Conservation (phyloP, 2,329 filamentous ascomycete species). For the Gyromitra esculenta region DNA sequence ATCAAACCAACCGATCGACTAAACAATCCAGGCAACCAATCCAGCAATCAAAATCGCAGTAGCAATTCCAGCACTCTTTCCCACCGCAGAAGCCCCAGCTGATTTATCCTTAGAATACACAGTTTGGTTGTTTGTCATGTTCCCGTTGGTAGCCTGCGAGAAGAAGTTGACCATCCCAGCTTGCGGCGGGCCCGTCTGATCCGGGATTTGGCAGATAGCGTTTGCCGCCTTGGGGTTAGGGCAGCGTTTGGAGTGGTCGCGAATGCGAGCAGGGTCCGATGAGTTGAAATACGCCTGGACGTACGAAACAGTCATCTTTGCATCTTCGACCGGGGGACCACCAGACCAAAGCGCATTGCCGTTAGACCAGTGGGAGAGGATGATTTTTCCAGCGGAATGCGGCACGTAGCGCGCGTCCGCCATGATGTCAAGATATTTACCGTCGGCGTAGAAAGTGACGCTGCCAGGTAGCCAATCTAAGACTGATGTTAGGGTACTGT, state of each 20-base stretch:
- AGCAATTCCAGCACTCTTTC: slow-evolving; percentile 29
- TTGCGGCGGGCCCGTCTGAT: slow-evolving; percentile 61
- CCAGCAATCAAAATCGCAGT: slow-evolving; percentile 43
- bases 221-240: slow-evolving; percentile 59
- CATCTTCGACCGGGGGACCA: slow-evolving; percentile 73
- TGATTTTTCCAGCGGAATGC: slow-evolving; percentile 70
- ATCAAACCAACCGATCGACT: slow-evolving; percentile 1
- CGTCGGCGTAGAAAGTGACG: slow-evolving; percentile 77
- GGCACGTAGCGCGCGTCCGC: slow-evolving; percentile 68
- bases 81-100: slow-evolving; percentile 9
- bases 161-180: slow-evolving; percentile 65
- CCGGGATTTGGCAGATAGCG: slow-evolving; percentile 66
- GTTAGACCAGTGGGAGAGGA: slow-evolving; percentile 81
- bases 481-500: slow-evolving; percentile 20
- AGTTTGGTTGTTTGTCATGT: slow-evolving; percentile 61
- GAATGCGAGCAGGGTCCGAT: slow-evolving; percentile 62
- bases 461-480: slow-evolving; percentile 71
- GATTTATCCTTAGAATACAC: slow-evolving; percentile 41
- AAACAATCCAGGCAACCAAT: slow-evolving; percentile 45
- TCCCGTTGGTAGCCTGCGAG: slow-evolving; percentile 60
- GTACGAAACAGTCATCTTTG: slow-evolving; percentile 72
- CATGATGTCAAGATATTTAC: slow-evolving; percentile 68
- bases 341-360: slow-evolving; percentile 76
- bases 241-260: slow-evolving; percentile 63
- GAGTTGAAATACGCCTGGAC: slow-evolving; percentile 85